Evolutionary conservation across 805 yeast genomes (phyloP), one percentile per base, ranked within the genome.

Genomic region (Zygosaccharomyces lentus): DNA sequence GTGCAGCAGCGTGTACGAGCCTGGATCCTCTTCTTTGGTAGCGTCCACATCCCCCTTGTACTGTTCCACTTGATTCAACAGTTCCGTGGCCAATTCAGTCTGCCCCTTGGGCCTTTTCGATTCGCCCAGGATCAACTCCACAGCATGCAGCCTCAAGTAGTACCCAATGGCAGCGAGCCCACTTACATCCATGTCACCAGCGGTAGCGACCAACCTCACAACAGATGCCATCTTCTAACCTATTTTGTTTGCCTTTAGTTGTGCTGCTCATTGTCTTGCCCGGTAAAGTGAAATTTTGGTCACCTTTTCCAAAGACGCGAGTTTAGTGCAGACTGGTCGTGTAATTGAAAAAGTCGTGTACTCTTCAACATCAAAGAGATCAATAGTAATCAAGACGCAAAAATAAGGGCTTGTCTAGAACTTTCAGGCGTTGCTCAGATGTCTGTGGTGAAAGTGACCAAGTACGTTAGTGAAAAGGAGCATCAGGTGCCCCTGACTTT

Each of bases 31-130:
- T 12, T 41, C 51, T 17, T 45, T 52, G 4, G 37, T 25, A 4
- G 64, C 66, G 9, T 70, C 55, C 21, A 71, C 67, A 6, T 55
- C 54, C 2, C 47, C 51, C 56, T 81, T 82, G 48, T 74, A 67
- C 1, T 55, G 48, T 59, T 93, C 99, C 30, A 93, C 78, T 2
- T 76, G 76, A 57, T 84, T 95, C 45, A 91, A 66, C 37, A 93
- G 66, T 2, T 62, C 58, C 38, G 82, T 67, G 0, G 91, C 87
- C 54, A 77, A 78, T 1, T 55, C 57, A 10, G 87, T 87, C 24
- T 77, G 76, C 10, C 75, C 83, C 6, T 77, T 76, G 1, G 68
- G 55, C 17, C 76, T 67, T 57, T 89, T 96, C 16, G 34, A 38
- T 35, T 75, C 65, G 30, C 72, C 72, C 16, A 91, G 67, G 3